These are phyloP conservation scores for Helenozyma baotianmanensis DNA, from an alignment of 805 yeast species.

Conservation along the genomic window DNA sequence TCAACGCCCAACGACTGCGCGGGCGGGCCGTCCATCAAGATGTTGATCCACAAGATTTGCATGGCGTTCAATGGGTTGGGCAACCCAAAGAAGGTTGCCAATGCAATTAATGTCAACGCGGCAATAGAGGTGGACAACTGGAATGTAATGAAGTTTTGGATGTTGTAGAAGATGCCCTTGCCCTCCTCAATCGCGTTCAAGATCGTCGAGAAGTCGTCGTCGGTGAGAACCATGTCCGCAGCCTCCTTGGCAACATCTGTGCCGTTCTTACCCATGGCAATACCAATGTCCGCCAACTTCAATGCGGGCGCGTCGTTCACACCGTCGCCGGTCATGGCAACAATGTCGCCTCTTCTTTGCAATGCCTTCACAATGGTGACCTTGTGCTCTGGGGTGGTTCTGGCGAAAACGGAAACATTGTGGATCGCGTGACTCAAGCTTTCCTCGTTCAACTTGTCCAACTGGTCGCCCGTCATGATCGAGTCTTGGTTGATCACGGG, in stretches of 20 bases:
- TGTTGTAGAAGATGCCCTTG: conserved; percentile 92
- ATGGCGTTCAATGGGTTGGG: conserved; percentile 96
- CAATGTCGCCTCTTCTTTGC: conserved; percentile 88
- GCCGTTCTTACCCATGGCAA: conserved; percentile 89
- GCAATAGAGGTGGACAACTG: conserved; percentile 96
- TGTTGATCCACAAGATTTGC: conserved; percentile 98
- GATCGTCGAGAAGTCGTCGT: conserved; percentile 94
- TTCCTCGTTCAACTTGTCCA: conserved; percentile 70
- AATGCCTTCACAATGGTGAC: conserved; percentile 84
- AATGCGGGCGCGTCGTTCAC: conserved; percentile 98
- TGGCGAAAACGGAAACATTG: conserved; percentile 84
- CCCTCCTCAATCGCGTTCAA: conserved; percentile 95
- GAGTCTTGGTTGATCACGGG: conserved; percentile 62
- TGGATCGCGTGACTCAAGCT: conserved; percentile 72
- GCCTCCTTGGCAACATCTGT: conserved; percentile 99
- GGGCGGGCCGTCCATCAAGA: conserved; percentile 98
- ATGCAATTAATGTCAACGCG: conserved; percentile 83
- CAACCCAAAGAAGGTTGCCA: conserved; percentile 78
- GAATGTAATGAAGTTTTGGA: conserved; percentile 90
- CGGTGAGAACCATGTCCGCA: conserved; percentile 94
- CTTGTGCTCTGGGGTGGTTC: conserved; percentile 94
- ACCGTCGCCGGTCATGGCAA: conserved; percentile 99
- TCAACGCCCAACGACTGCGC: conserved; percentile 97
- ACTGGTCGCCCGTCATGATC: conserved; percentile 79
- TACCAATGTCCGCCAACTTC: conserved; percentile 93